phyloP scores from a whole-genome alignment of 148 eudicot species.

The Talinum fruticosum region DNA sequence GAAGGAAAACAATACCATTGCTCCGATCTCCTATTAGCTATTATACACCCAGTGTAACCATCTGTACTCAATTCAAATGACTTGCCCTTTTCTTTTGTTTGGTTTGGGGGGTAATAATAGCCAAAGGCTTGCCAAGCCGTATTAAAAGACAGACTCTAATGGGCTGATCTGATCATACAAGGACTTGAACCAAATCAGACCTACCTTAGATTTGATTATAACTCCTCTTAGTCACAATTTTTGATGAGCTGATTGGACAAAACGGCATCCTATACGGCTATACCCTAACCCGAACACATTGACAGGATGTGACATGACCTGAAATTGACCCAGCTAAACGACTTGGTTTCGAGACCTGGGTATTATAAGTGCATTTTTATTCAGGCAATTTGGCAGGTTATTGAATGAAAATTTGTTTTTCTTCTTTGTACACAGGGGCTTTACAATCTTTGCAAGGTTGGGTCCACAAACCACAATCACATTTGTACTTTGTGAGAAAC shows the following conservation, averaged over 20 bases:
- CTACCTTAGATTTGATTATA: neutral
- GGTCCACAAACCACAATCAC: conserved; percentile 91
- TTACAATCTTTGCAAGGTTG: conserved; percentile 80
- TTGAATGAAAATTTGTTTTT: neutral
- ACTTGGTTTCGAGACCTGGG: neutral
- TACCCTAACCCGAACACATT: too few relatives aligned
- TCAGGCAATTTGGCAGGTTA: neutral
- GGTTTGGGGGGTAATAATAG: too few relatives aligned
- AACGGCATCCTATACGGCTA: too few relatives aligned
- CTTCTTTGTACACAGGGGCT: conserved; percentile 48
- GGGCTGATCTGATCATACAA: neutral
- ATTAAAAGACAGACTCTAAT: neutral
- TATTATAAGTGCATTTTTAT: neutral
- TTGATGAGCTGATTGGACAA: too few relatives aligned
- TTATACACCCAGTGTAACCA: neutral
- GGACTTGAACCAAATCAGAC: neutral
- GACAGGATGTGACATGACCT: too few relatives aligned
- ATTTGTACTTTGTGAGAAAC: conserved; percentile 79
- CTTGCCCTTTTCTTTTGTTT: too few relatives aligned
- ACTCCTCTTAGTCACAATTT: too few relatives aligned
- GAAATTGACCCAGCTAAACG: neutral
- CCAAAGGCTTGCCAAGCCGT: too few relatives aligned
- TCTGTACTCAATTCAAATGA: neutral
- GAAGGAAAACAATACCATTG: neutral
- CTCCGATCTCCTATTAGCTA: neutral